Conservation (phyloP, 306 rosid genomes). For the Begonia peltatifolia region DNA sequence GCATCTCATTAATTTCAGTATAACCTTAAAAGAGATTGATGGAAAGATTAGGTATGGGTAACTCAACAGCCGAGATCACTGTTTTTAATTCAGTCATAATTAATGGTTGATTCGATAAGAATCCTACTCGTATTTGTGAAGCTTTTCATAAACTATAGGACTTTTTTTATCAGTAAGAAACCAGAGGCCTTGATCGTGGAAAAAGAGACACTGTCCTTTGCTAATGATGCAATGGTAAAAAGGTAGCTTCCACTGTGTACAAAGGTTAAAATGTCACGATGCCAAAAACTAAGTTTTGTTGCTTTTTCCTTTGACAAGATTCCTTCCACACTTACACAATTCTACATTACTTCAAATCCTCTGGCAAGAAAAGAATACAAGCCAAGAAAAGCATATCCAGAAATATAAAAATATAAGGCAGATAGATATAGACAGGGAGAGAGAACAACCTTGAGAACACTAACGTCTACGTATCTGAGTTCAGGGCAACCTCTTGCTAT, state of each 20-base stretch:
- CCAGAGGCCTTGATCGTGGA: too few relatives aligned
- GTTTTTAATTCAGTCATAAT: too few relatives aligned
- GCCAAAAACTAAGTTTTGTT: too few relatives aligned
- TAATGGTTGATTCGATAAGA: slow-evolving; percentile 2
- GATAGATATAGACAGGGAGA: slow-evolving; percentile 1
- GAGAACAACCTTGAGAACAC: slow-evolving; percentile 73
- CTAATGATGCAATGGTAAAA: background rate
- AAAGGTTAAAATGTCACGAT: too few relatives aligned
- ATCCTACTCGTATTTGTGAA: background rate
- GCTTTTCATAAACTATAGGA: background rate
- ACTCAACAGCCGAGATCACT: too few relatives aligned
- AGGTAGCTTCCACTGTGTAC: too few relatives aligned
- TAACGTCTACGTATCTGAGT: slow-evolving; percentile 58
- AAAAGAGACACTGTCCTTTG: background rate
- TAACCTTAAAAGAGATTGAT: too few relatives aligned
- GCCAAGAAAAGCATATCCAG: background rate
- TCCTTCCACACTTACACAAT: background rate
- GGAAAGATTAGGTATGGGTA: too few relatives aligned
- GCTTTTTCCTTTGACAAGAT: too few relatives aligned
- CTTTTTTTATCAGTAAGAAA: background rate
- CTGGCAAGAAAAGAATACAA: background rate
- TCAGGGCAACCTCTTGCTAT: slow-evolving; percentile 82
- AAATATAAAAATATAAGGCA: background rate
- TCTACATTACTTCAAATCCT: too few relatives aligned
- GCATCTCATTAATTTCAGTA: too few relatives aligned